These are phyloP conservation scores for Beauveria medogensis DNA, from an alignment of 2,329 filamentous ascomycete genomes.

Conservation along the genomic window DNA sequence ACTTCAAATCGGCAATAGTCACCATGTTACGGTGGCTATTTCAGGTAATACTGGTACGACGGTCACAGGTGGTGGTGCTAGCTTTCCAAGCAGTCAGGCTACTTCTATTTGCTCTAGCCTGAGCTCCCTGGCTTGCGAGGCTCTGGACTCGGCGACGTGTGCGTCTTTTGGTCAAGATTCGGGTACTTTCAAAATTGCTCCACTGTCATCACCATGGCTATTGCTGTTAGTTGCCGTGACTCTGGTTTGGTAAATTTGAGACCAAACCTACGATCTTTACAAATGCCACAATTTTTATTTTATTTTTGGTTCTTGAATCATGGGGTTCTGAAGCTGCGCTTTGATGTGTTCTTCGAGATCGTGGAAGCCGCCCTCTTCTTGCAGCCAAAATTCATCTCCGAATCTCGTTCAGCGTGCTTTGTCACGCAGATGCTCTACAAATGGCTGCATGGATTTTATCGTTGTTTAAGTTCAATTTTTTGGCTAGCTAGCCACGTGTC, in stretches of 20 bases:
- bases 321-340: no score
- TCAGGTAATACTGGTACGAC: slow-evolving; percentile 46
- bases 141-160: slow-evolving; percentile 35
- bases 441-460: background rate
- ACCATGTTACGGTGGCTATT: slow-evolving; percentile 48
- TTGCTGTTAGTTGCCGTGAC: background rate
- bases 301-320: background rate
- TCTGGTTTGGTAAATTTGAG: background rate
- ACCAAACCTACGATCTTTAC: background rate
- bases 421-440: background rate
- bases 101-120: slow-evolving; percentile 48
- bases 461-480: background rate
- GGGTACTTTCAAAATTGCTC: background rate
- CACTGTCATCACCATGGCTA: background rate
- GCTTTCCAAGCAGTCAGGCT: slow-evolving; percentile 37
- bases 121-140: slow-evolving; percentile 43
- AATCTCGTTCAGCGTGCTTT: background rate
- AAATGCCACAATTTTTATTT: background rate
- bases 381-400: background rate
- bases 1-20: slow-evolving; percentile 34
- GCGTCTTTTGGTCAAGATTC: slow-evolving; percentile 16
- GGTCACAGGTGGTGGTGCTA: slow-evolving; percentile 35
- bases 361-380: background rate
- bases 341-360: no score
- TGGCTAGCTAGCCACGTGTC: background rate